Conservation (phyloP, 1,284 basidiomycete species). For the Trichosporon sp. region DNA sequence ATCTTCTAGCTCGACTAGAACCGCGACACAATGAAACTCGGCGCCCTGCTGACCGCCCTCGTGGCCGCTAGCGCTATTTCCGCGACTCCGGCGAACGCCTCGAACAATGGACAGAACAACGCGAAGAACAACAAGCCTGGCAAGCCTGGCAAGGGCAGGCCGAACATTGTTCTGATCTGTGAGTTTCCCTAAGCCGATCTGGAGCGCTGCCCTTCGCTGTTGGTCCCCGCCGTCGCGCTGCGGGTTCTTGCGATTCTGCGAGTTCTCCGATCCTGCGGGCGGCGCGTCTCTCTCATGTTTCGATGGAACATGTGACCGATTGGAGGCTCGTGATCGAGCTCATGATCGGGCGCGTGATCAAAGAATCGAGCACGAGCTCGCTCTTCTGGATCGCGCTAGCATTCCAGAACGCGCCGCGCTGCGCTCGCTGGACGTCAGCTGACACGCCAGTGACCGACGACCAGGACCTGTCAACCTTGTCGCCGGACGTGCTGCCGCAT, state of each 20-base stretch:
- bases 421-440: background rate
- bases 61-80: background rate
- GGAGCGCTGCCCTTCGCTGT: background rate
- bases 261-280: too few relatives aligned
- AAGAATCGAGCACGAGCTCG: too few relatives aligned
- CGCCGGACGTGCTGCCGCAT: conserved; percentile 32
- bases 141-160: conserved; percentile 21
- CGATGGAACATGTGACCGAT: too few relatives aligned
- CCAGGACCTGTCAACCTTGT: conserved; percentile 36
- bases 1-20: background rate
- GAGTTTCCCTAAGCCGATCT: conserved; percentile 13
- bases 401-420: too few relatives aligned
- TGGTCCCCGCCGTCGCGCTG: too few relatives aligned
- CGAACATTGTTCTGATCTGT: conserved; percentile 44
- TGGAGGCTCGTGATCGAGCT: too few relatives aligned
- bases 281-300: too few relatives aligned
- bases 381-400: too few relatives aligned
- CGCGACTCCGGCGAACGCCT: background rate
- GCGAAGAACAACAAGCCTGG: background rate
- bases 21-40: background rate
- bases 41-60: background rate
- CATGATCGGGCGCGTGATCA: too few relatives aligned
- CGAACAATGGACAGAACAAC: too few relatives aligned
- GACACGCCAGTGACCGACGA: conserved; percentile 38
- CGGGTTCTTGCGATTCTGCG: too few relatives aligned